Evolutionary conservation across 2,329 filamentous ascomycete genomes (phyloP).

Genomic region (Venturia oleaginea): DNA sequence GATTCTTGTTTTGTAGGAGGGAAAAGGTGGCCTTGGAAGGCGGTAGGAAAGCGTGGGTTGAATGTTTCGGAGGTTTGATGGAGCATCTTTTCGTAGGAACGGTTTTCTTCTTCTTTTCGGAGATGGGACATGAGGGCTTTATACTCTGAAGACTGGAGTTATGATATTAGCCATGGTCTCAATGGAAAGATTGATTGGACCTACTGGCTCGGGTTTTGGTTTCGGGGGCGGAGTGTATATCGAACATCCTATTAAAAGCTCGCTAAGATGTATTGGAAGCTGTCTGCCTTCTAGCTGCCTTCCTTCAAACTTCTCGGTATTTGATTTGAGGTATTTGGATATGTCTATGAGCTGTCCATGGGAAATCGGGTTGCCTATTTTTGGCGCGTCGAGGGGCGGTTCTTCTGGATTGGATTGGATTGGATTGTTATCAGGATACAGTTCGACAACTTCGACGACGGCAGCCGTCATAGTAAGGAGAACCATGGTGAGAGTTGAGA

Average conservation of each 20-base stretch:
- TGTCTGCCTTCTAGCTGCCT: not conserved
- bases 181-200: slow-evolving; percentile 21
- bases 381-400: slow-evolving; percentile 41
- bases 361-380: slow-evolving; percentile 58
- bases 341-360: slow-evolving; percentile 60
- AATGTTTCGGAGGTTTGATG: slow-evolving; percentile 54
- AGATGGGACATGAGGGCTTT: slow-evolving; percentile 80
- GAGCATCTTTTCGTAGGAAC: slow-evolving; percentile 73
- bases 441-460: slow-evolving; percentile 53
- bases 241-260: slow-evolving; percentile 60
- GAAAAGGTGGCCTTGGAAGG: slow-evolving; percentile 47
- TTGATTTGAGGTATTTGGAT: slow-evolving; percentile 40
- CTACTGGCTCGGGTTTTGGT: slow-evolving; percentile 67
- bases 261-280: slow-evolving; percentile 48
- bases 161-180: not conserved
- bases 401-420: slow-evolving; percentile 27
- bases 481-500: not conserved
- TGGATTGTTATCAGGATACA: slow-evolving; percentile 19
- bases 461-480: slow-evolving; percentile 65
- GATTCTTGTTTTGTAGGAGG: slow-evolving; percentile 25
- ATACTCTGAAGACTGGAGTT: slow-evolving; percentile 63
- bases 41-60: slow-evolving; percentile 47
- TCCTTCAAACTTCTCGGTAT: slow-evolving; percentile 8
- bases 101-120: slow-evolving; percentile 71
- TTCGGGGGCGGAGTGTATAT: slow-evolving; percentile 74